Base-by-base conservation (phyloP, 2,329 filamentous ascomycete species). In the Fusarium fujikuroi region DNA sequence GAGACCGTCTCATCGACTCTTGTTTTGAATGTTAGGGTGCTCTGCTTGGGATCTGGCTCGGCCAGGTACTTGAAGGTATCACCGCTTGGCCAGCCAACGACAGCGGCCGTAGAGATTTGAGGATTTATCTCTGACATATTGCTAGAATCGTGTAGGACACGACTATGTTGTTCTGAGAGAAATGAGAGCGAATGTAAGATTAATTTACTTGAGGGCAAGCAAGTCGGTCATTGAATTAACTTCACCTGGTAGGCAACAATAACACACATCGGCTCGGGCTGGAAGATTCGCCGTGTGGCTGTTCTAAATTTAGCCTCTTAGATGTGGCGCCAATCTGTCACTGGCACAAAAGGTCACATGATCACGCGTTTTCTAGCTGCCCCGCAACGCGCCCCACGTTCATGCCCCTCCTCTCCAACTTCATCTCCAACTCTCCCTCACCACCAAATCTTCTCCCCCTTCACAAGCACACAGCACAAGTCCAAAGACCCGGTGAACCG, bases 1-100 rank as follows among this genome's bases (percentile, higher is more conserved):
- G 23, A 44, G 3, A 16, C 19, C 3, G 2, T 1, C 0, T 19
- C 14, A 11, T 25, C 23, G 4, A 6, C 1, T 3, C 23, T 5
- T 14, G 43, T 44, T 23, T 3, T 44, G 43, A 44, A 25, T 19
- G 11, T 25, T 1, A 44, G 4, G 23, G 1, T 44, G 4, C 7
- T 44, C 4, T 11, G 39, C 4, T 14, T 44, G 0, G 23, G 23
- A 25, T 44, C 43, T 3, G 43, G 43, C 0, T 44, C 23, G 16
- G 16, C 23, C 7, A 44, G 23, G 23, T 25, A 44, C 43, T 25
- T 19, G 5, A 25, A 11, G 43, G 8, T 25, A 25, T 44, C 18
- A 11, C 23, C 10, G 14, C 30, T 32, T 44, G 1, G 43, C 43
- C 23, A 44, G 43, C 16, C 10, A 5, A 44, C 4, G 43, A 44